These are phyloP conservation scores for Lagerstroemia speciosa DNA, from an alignment of 345 rosid species.

Conservation along the genomic window DNA sequence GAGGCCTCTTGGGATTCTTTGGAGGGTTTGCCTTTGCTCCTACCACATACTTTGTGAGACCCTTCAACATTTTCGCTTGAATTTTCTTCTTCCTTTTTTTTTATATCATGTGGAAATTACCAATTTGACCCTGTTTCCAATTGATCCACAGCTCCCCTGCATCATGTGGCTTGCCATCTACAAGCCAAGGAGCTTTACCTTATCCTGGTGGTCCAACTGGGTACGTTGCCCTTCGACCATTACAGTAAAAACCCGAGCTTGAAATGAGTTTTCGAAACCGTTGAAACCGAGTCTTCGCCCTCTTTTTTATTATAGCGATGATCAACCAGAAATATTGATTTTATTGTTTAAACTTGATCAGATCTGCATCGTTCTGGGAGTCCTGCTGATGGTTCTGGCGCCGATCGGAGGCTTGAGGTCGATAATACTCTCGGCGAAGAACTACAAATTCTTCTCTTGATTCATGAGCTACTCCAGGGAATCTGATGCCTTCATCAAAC, in stretches of 20 bases:
- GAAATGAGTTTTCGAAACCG: not conserved
- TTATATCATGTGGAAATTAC: not conserved
- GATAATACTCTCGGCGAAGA: constrained; percentile 48
- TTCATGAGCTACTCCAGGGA: too few relatives aligned
- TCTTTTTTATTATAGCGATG: not conserved
- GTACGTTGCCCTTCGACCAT: constrained; percentile 24
- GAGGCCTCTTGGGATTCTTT: constrained; percentile 69
- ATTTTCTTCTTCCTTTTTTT: not conserved
- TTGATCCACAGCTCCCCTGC: constrained; percentile 55
- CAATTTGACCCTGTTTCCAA: not conserved
- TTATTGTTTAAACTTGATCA: constrained; percentile 17
- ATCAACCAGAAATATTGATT: not conserved
- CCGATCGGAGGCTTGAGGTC: constrained; percentile 78
- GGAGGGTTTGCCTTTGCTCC: constrained; percentile 90
- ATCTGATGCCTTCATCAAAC: too few relatives aligned
- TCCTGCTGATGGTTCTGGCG: constrained; percentile 49
- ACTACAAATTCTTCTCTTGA: constrained; percentile 52
- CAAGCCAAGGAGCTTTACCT: constrained; percentile 57
- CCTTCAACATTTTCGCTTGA: not conserved
- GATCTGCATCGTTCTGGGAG: constrained; percentile 59
- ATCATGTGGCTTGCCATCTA: constrained; percentile 64
- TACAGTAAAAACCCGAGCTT: not conserved
- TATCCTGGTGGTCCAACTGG: constrained; percentile 69
- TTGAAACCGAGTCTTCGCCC: not conserved
- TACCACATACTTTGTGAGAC: constrained; percentile 67